A percentile compares a stretch with the other conserved stretches of the same genome.
Evolutionary conservation across 140 eudicot species (phyloP).

Genomic region (Flaveria floridana): DNA sequence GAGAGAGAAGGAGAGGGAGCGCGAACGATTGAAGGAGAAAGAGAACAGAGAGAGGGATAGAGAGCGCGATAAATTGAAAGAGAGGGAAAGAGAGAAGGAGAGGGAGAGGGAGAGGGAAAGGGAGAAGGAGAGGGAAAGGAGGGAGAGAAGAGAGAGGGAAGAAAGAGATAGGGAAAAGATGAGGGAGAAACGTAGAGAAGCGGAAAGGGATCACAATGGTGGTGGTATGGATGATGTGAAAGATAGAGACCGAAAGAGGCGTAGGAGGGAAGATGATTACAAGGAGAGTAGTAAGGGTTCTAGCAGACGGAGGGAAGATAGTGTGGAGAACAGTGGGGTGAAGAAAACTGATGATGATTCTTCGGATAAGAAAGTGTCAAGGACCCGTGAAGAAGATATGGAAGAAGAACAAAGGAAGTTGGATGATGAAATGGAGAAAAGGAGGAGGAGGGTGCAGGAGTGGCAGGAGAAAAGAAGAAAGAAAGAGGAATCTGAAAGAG

Average conservation of each 20-base stretch:
- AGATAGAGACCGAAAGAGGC: constrained; percentile 59
- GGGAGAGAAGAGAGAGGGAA: constrained; percentile 34
- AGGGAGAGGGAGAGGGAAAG: constrained; percentile 34
- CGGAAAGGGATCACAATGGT: constrained; percentile 43
- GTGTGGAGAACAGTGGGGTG: constrained; percentile 41
- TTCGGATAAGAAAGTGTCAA: constrained; percentile 42
- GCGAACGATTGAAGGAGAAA: constrained; percentile 29
- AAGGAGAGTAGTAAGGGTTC: constrained; percentile 41
- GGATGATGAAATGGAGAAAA: constrained; percentile 94
- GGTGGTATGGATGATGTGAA: constrained; percentile 50
- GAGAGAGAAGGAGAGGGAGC: constrained; percentile 15
- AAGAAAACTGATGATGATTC: constrained; percentile 51
- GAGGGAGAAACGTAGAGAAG: constrained; percentile 45
- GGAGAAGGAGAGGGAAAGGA: constrained; percentile 32
- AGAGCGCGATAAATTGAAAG: constrained; percentile 25
- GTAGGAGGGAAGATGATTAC: constrained; percentile 58
- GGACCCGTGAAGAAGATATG: constrained; percentile 61
- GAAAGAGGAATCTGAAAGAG: constrained; percentile 79
- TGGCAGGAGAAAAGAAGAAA: constrained; percentile 92
- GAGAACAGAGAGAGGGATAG: constrained; percentile 32
- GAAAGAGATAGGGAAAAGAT: constrained; percentile 41
- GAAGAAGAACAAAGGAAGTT: constrained; percentile 82
- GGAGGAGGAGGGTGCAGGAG: constrained; percentile 96
- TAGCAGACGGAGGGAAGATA: constrained; percentile 66
- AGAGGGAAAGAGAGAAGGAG: constrained; percentile 34